These are phyloP conservation scores for Limonium bicolor DNA, from an alignment of 148 eudicot genomes.

Conservation along the genomic window DNA sequence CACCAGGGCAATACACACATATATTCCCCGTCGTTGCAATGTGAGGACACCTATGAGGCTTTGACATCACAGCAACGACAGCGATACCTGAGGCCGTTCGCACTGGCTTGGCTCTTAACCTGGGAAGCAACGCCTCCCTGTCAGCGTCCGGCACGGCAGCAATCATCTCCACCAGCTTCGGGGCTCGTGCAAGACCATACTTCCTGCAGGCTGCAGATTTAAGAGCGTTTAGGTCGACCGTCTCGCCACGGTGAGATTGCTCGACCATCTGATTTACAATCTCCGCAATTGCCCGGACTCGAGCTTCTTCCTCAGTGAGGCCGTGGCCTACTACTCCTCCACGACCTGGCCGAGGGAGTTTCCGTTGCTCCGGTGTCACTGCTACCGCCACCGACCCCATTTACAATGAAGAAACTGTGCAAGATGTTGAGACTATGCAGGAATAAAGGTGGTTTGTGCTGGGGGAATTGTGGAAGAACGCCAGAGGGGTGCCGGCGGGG, in stretches of 20 bases:
- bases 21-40: conserved; percentile 96
- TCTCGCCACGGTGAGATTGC: conserved; percentile 44
- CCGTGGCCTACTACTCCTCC: conserved; percentile 55
- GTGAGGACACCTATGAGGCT: conserved; percentile 95
- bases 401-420: too few species aligned
- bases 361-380: conserved; percentile 20
- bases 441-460: too few species aligned
- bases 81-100: conserved; percentile 93
- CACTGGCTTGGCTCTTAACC: conserved; percentile 79
- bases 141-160: conserved; percentile 85
- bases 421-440: too few species aligned
- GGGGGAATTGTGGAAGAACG: too few species aligned
- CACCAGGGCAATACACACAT: conserved; percentile 95
- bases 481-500: too few species aligned
- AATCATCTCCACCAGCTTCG: conserved; percentile 93
- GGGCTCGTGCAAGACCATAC: conserved; percentile 83
- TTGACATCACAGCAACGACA: conserved; percentile 96
- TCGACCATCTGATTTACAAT: conserved; percentile 73
- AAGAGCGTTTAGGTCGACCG: conserved; percentile 74
- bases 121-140: conserved; percentile 57
- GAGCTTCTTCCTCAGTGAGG: conserved; percentile 71
- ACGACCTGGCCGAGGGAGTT: conserved; percentile 87
- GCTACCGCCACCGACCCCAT: conserved; percentile 56
- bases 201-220: conserved; percentile 87
- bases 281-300: conserved; percentile 83